Evolutionary conservation across 225 moss, liverwort and hornwort species (phyloP).

Genomic region (Marchantia paleacea): DNA sequence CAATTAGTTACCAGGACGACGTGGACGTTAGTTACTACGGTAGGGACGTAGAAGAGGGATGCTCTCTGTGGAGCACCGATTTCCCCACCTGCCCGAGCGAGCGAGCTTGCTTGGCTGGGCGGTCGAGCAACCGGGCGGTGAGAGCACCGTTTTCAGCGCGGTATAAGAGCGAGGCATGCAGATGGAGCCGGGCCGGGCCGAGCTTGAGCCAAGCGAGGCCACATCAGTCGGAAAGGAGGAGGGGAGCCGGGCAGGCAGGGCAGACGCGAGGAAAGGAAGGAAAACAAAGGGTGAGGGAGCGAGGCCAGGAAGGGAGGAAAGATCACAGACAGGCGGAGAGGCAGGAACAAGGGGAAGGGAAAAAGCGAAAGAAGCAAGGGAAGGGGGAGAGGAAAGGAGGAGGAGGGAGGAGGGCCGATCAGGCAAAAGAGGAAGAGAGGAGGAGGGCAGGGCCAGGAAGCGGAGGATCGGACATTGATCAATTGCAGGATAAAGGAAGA

Average conservation of each 20-base stretch:
- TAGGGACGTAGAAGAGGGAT: neutral
- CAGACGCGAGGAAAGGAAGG: neutral
- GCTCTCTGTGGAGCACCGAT: too few species aligned
- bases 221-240: neutral
- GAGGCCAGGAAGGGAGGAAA: too few species aligned
- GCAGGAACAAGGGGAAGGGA: constrained; percentile 3
- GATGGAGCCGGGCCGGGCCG: neutral
- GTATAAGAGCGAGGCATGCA: neutral
- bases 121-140: neutral
- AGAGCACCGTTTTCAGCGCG: neutral
- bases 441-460: neutral
- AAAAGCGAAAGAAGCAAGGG: neutral
- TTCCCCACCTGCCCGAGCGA: neutral
- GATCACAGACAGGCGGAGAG: neutral
- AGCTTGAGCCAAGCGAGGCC: neutral
- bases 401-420: constrained; percentile 5
- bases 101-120: neutral
- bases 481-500: neutral
- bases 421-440: neutral
- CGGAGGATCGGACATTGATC: constrained; percentile 7
- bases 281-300: constrained; percentile 6
- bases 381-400: neutral
- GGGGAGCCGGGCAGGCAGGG: neutral
- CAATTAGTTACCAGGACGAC: neutral
- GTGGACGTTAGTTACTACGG: neutral